phyloP scores from a whole-genome alignment of 352 stramenopile genomes.

The Aphanomyces euteiches region DNA sequence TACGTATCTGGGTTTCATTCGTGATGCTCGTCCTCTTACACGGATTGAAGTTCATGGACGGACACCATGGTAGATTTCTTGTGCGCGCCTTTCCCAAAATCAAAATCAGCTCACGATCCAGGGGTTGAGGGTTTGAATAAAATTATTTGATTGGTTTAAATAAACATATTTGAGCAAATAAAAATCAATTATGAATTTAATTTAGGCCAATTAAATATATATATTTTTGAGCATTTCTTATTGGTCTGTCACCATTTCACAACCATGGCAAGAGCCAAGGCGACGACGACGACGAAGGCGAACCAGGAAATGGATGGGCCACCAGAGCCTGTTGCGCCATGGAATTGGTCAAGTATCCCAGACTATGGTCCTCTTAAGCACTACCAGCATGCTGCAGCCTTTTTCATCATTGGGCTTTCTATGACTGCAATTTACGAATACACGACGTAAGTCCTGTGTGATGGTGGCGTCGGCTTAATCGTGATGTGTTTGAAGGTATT shows the following conservation, averaged over 20 bases:
- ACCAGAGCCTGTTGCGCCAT: conserved; percentile 74
- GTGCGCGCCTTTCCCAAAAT: no score
- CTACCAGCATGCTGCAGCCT: conserved; percentile 58
- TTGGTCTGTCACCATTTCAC: background rate
- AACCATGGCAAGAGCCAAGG: no score
- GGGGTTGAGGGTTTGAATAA: no score
- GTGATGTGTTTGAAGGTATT: conserved; percentile 44
- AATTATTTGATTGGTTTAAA: background rate
- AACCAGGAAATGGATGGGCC: conserved; percentile 58
- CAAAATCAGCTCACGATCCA: no score
- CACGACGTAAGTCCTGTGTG: conserved; percentile 42
- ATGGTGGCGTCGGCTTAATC: background rate
- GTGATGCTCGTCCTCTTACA: no score
- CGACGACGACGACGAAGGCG: conserved; percentile 1
- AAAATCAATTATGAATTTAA: background rate
- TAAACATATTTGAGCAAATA: background rate
- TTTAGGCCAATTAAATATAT: background rate
- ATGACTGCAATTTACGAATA: conserved; percentile 70
- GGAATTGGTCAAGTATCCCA: conserved; percentile 74
- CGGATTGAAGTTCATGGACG: no score
- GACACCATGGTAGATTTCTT: no score
- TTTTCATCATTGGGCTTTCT: conserved; percentile 54
- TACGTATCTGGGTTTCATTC: no score
- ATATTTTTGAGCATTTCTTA: conserved; percentile 1
- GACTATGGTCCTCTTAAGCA: conserved; percentile 71